Base-by-base conservation (phyloP, 495 filamentous ascomycete species). In the Aspergillus mulundensis region DNA sequence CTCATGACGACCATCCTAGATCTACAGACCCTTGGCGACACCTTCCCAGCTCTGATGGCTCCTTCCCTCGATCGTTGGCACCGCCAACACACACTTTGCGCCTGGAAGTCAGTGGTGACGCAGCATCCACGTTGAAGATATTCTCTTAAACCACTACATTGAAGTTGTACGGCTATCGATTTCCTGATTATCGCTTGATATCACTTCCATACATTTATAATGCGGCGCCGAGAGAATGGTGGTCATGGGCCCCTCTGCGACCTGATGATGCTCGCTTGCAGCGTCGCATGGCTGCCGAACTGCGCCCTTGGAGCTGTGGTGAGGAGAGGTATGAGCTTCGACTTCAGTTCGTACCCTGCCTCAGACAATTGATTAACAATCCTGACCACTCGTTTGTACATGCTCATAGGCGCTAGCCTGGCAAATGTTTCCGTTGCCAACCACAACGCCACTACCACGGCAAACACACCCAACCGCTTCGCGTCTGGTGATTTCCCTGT, bases 401-500 rank as follows among this genome's bases (percentile, higher is more conserved):
- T 21, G 7, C 8, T n/a, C 12, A 15, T 43, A 56, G 53, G 45
- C 15, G 41, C 43, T n/a, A 41, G 7, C 19, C 11, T 57, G 34
- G 21, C 8, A 1, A 50, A 56, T 36, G 42, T 43, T 11, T 54
- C 53, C 20, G 50, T 47, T 16, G 38, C 46, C n/a, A 39, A 53
- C 18, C 43, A 28, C 19, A 53, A 54, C 12, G 32, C 20, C 19
- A 60, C 43, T 25, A 30, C 40, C 15, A 10, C 23, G 0, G 51
- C 46, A 6, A 36, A 41, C 15, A 25, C 30, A 86, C 85, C 60
- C 90, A 52, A 18, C 16, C 43, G 53, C 10, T 30, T 50, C 21
- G 92, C 72, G 86, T 85, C 2, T 85, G 63, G 58, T 19, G 67
- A 60, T 19, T 74, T 75, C 45, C 68, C 70, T 6, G 32, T 66